Percentiles rank a stretch among this genome's conserved stretches.
Conservation (phyloP, 805 yeast species). For the Ogataea ramenticola region DNA sequence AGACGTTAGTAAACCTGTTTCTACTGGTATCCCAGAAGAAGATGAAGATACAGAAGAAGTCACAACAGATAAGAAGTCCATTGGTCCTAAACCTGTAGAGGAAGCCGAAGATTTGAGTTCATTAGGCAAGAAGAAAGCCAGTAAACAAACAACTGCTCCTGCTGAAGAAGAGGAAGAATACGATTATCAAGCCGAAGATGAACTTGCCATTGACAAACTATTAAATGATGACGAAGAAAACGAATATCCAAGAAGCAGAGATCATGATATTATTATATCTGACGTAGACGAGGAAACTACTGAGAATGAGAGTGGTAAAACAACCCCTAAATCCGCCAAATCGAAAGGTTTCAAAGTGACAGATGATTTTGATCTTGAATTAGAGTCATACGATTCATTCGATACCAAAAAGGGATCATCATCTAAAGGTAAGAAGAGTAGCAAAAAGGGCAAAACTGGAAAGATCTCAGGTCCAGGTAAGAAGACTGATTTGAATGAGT, state of each 20-base stretch:
- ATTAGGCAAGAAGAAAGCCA: not conserved
- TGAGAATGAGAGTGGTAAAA: slow-evolving; percentile 6
- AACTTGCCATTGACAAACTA: not conserved
- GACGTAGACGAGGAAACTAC: slow-evolving; percentile 16
- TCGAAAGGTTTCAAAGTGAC: slow-evolving; percentile 20
- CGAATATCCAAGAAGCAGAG: not conserved
- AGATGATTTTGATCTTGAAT: slow-evolving; percentile 10
- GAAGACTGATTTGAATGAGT: slow-evolving; percentile 2
- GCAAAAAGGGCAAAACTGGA: not conserved
- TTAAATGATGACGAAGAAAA: not conserved
- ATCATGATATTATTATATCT: not conserved
- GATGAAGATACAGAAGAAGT: no score
- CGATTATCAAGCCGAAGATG: no score
- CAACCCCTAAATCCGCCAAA: slow-evolving; percentile 7
- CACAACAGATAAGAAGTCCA: no score
- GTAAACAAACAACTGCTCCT: not conserved
- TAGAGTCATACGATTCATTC: slow-evolving; percentile 1
- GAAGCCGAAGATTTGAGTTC: not conserved
- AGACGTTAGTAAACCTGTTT: no score
- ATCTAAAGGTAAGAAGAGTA: slow-evolving; percentile 4
- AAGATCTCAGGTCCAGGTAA: no score
- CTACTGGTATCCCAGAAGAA: no score
- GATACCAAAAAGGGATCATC: slow-evolving; percentile 8
- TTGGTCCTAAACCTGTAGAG: no score
- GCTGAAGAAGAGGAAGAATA: not conserved